Evolutionary conservation across 2,329 filamentous ascomycete genomes (phyloP), one percentile per base, ranked within the genome.

Genomic region (Phoma sp.): DNA sequence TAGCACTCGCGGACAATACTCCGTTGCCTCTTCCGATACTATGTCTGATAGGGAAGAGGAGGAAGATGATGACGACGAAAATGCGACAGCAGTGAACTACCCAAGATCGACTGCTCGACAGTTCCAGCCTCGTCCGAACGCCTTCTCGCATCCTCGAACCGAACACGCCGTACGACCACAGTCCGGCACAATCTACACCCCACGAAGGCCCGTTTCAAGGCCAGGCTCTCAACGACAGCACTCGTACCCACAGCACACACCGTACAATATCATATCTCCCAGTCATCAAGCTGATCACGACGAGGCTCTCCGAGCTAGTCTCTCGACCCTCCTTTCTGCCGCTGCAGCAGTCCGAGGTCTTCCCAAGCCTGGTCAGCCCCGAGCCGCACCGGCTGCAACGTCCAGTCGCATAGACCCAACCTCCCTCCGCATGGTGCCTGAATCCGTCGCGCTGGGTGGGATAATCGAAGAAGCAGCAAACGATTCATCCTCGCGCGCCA

Each of bases 321-420:
- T 99, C n/a, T 96, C 92, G 0, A 98, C 95, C 0, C 83, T 99
- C 10, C 84, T 99, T 10, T 97, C 93, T n/a, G 96, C 91, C 67
- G 93, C 92, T 0, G 92, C 93, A 3, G 95, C 93, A 0, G 95
- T 93, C 1, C 85, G 95, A 38, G 89, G 89, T 4, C 80, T 95
- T 13, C 86, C 89, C 0, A 96, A 95, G 60, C 67, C 74, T 24
- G 71, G 72, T n/a, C 75, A 77, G 46, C 57, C 64, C 33, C 66
- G 69, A 32, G 57, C 48, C 32, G 44, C 67, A 66, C 54, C 77
- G 75, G 41, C 69, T 57, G 38, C 74, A 44, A 41, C 74, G 39
- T 69, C 70, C 32, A 66, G 65, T 51, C 74, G 77, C 18, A 66
- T 81, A 30, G 80, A 83, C 45, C 81, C 83, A 10, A 75, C 78